These are phyloP conservation scores for Penicillium sp. DNA, from an alignment of 2,329 filamentous ascomycete species.

Conservation along the genomic window DNA sequence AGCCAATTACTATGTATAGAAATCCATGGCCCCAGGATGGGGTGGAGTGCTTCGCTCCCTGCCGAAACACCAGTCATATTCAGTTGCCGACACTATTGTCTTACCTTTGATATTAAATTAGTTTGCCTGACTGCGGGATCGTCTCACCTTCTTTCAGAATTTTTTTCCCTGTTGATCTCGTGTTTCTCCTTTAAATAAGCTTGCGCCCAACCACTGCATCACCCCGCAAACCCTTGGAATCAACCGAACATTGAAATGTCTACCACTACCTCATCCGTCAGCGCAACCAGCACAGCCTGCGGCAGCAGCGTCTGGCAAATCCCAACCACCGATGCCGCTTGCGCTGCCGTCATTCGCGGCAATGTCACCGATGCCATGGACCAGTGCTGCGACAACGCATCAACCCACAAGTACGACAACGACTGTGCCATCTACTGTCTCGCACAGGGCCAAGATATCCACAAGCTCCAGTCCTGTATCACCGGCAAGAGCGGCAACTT, in stretches of 20 bases:
- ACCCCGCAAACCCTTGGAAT: not conserved
- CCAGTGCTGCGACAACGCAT: constrained; percentile 50
- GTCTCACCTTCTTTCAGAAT: not conserved
- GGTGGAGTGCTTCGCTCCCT: not conserved
- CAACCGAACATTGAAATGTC: constrained; percentile 25
- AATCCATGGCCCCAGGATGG: not conserved
- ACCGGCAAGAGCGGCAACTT: constrained; percentile 40
- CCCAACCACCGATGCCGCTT: constrained; percentile 49
- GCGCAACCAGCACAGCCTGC: constrained; percentile 23
- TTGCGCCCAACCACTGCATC: not conserved
- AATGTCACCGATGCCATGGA: constrained; percentile 49
- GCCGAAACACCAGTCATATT: constrained; percentile 4
- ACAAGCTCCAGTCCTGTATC: constrained; percentile 44
- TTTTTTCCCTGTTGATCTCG: not conserved
- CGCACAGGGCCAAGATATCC: constrained; percentile 42
- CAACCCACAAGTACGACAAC: constrained; percentile 50
- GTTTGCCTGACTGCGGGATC: not conserved
- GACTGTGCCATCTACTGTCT: constrained; percentile 57
- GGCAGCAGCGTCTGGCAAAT: constrained; percentile 43
- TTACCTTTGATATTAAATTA: not conserved
- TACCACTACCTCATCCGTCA: constrained; percentile 23
- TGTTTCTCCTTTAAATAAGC: not conserved
- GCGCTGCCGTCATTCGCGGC: constrained; percentile 44
- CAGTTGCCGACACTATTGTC: constrained; percentile 1
- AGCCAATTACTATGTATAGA: constrained; percentile 6